Percentiles rank a stretch among this genome's conserved stretches.
Evolutionary conservation across 2,329 filamentous ascomycete genomes (phyloP).

Genomic region (Microsporum canis): DNA sequence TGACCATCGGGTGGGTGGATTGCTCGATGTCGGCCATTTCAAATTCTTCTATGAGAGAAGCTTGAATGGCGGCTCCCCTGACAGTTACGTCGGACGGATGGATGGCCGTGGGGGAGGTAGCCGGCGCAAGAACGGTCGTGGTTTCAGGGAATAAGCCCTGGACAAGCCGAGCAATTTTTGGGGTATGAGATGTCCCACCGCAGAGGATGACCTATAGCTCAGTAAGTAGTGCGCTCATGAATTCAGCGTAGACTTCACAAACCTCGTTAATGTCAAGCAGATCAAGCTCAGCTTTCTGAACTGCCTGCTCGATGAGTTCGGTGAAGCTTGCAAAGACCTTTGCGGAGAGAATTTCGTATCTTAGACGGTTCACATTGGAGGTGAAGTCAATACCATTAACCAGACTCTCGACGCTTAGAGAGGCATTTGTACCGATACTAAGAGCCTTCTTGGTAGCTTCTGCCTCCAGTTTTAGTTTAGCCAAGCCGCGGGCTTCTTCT

Average conservation of each 20-base stretch:
- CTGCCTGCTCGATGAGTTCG: constrained; percentile 66
- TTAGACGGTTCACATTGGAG: constrained; percentile 80
- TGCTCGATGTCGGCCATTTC: constrained; percentile 89
- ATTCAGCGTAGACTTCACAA: constrained; percentile 8
- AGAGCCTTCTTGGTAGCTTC: constrained; percentile 88
- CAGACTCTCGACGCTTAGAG: constrained; percentile 85
- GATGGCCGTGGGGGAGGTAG: constrained; percentile 64
- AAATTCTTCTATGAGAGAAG: constrained; percentile 87
- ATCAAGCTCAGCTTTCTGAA: constrained; percentile 88
- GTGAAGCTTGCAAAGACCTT: constrained; percentile 85
- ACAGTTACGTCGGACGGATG: constrained; percentile 88
- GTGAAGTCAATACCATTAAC: constrained; percentile 83
- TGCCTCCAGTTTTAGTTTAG: constrained; percentile 84
- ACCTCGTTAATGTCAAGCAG: constrained; percentile 81
- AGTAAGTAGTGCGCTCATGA: constrained; percentile 8
- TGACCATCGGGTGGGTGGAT: constrained; percentile 89
- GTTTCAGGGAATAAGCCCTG: constrained; percentile 66
- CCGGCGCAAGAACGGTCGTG: constrained; percentile 69
- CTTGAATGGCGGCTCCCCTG: constrained; percentile 88
- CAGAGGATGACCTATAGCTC: constrained; percentile 62
- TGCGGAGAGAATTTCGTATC: constrained; percentile 78
- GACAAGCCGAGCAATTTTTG: constrained; percentile 77
- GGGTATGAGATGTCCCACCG: constrained; percentile 85
- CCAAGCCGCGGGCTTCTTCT: constrained; percentile 65
- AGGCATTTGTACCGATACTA: constrained; percentile 75